These are phyloP conservation scores for Pseudoperonospora humuli DNA, from an alignment of 352 stramenopile genomes.

Conservation along the genomic window DNA sequence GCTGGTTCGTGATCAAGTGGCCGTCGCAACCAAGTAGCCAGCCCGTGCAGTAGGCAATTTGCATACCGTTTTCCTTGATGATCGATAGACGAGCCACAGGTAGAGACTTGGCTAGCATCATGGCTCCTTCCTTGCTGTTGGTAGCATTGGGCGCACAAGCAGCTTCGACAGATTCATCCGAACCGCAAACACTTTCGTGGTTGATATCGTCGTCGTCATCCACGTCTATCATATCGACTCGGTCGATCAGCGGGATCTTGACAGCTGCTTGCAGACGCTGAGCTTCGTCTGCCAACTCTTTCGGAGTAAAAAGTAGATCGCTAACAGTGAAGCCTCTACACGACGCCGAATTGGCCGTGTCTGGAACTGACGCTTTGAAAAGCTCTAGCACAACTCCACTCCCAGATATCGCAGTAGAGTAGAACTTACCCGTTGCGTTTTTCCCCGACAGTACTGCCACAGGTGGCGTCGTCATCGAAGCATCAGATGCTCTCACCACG, in stretches of 20 bases:
- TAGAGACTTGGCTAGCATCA: constrained; percentile 40
- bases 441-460: constrained; percentile 26
- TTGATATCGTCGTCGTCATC: constrained; percentile 9
- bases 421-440: constrained; percentile 51
- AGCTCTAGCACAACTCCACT: constrained; percentile 44
- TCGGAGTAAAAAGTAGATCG: constrained; percentile 35
- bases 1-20: constrained; percentile 74
- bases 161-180: constrained; percentile 63
- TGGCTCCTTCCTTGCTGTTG: constrained; percentile 12
- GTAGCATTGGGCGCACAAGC: constrained; percentile 36
- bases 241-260: constrained; percentile 16
- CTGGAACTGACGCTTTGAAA: constrained; percentile 7
- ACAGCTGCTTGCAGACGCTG: constrained; percentile 14
- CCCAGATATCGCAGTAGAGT: constrained; percentile 36
- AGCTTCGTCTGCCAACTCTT: constrained; percentile 22
- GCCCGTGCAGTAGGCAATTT: constrained; percentile 60
- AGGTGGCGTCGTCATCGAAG: constrained; percentile 7
- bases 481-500: constrained; percentile 27
- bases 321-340: constrained; percentile 53
- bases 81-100: constrained; percentile 59
- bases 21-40: constrained; percentile 68
- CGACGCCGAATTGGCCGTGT: constrained; percentile 1
- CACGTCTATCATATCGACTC: constrained; percentile 1
- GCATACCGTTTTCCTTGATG: constrained; percentile 50
- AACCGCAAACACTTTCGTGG: constrained; percentile 61